A percentile compares a stretch with the other conserved stretches of the same genome.
These are phyloP conservation scores for Celoporthe dispersa DNA, from an alignment of 2,329 filamentous ascomycete species.

Conservation along the genomic window DNA sequence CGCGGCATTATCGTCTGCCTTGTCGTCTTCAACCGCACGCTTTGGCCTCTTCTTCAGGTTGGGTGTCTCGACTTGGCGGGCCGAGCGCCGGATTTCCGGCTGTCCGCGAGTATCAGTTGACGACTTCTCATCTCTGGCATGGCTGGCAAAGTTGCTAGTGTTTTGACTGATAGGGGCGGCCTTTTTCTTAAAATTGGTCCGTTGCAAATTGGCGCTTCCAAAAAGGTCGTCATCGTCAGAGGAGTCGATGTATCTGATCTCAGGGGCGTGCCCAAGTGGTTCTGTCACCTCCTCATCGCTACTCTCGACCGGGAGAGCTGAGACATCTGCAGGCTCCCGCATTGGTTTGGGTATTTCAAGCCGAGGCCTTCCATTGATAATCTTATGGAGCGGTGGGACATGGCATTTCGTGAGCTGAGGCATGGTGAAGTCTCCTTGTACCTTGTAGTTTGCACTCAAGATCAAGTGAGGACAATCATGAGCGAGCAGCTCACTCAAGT, in stretches of 20 bases:
- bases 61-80: neutral
- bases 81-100: slow-evolving; percentile 4
- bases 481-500: neutral
- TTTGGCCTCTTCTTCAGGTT: slow-evolving; percentile 15
- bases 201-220: slow-evolving; percentile 39
- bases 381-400: slow-evolving; percentile 16
- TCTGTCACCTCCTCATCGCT: slow-evolving; percentile 35
- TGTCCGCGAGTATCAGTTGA: neutral
- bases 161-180: slow-evolving; percentile 18
- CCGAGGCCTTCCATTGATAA: slow-evolving; percentile 24
- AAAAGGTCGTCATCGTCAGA: slow-evolving; percentile 34
- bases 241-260: slow-evolving; percentile 20
- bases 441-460: neutral
- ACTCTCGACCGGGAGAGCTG: slow-evolving; percentile 34
- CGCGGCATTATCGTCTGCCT: neutral
- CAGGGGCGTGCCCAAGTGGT: neutral
- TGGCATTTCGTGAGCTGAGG: slow-evolving; percentile 1
- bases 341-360: neutral
- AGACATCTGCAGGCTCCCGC: slow-evolving; percentile 33
- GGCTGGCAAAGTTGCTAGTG: neutral
- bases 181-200: slow-evolving; percentile 38
- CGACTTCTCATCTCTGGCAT: neutral
- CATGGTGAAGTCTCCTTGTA: neutral
- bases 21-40: slow-evolving; percentile 4
- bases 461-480: neutral